phyloP scores from a whole-genome alignment of 257 asterid species.

The Lantana camara region DNA sequence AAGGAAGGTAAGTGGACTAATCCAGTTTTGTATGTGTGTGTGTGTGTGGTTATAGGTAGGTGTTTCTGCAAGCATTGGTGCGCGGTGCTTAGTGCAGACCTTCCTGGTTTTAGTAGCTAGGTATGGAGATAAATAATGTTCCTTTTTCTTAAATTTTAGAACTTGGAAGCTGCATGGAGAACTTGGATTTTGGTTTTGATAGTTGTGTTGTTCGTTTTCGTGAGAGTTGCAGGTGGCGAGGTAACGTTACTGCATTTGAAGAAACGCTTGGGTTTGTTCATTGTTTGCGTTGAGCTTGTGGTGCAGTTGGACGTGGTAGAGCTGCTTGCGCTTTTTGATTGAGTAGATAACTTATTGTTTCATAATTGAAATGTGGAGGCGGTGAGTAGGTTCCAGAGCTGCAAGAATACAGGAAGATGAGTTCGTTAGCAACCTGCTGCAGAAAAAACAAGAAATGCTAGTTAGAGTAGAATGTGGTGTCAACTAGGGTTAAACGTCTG shows the following conservation, averaged over 20 bases:
- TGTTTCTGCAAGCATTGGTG: conserved; percentile 9
- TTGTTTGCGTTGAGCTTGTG: conserved; percentile 21
- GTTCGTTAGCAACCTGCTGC: conserved; percentile 27
- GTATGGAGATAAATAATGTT: conserved; percentile 5
- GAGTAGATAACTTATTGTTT: neutral
- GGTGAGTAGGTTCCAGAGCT: conserved; percentile 27
- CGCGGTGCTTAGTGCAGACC: no score
- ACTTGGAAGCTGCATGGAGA: conserved; percentile 26
- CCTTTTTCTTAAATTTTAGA: neutral
- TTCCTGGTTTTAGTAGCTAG: conserved; percentile 17
- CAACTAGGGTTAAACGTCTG: conserved; percentile 26
- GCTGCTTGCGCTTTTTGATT: conserved; percentile 9
- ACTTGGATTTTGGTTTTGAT: neutral
- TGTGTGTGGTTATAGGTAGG: neutral
- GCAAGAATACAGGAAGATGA: conserved; percentile 19
- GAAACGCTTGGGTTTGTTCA: conserved; percentile 13
- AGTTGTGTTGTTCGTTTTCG: conserved; percentile 2
- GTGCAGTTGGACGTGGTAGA: conserved; percentile 8
- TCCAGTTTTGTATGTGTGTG: conserved; percentile 21
- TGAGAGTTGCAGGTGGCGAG: conserved; percentile 29
- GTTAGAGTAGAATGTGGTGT: conserved; percentile 19
- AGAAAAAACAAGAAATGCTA: conserved; percentile 18
- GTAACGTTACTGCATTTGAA: conserved; percentile 8
- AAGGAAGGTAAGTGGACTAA: conserved; percentile 26
- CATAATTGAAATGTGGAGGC: conserved; percentile 21